Conservation (phyloP, 2,329 filamentous ascomycete genomes). For the Furcasterigmium sp. region DNA sequence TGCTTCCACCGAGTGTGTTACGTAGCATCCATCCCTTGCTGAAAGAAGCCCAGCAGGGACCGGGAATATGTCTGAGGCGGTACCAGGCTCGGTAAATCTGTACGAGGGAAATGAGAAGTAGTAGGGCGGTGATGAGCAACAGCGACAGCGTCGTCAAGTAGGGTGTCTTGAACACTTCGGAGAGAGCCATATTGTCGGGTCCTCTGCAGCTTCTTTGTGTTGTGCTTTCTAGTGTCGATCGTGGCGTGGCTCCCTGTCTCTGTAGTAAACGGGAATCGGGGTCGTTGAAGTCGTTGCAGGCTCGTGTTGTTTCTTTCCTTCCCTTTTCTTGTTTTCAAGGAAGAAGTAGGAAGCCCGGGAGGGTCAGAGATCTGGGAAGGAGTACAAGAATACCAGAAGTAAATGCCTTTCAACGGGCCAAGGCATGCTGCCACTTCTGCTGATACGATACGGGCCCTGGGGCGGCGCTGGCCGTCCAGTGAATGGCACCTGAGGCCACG, state of each 20-base stretch:
- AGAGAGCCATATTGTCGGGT: slow-evolving; percentile 5
- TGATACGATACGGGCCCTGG: background rate
- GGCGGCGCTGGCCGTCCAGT: background rate
- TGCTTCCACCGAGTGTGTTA: slow-evolving; percentile 15
- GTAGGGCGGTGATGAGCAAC: background rate
- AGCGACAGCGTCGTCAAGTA: slow-evolving; percentile 3
- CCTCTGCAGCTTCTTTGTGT: background rate
- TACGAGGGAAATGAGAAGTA: slow-evolving; percentile 7
- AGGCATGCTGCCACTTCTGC: background rate
- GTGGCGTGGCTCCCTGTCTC: too few species aligned
- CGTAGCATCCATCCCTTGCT: slow-evolving; percentile 26
- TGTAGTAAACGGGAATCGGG: background rate
- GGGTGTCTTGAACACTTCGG: slow-evolving; percentile 1
- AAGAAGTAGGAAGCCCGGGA: background rate
- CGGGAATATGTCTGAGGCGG: slow-evolving; percentile 26
- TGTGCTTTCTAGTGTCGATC: background rate
- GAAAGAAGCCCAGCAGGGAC: slow-evolving; percentile 24
- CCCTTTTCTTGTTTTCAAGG: too few species aligned
- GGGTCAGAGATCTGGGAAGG: background rate
- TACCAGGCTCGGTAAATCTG: slow-evolving; percentile 19
- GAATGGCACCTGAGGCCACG: too few species aligned
- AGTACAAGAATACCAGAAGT: background rate
- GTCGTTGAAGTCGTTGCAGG: background rate
- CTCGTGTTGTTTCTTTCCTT: too few species aligned
- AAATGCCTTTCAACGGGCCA: background rate